Evolutionary conservation across 352 stramenopile species (phyloP), one percentile per base, ranked within the genome.

Genomic region (Phytopythium delawarense): DNA sequence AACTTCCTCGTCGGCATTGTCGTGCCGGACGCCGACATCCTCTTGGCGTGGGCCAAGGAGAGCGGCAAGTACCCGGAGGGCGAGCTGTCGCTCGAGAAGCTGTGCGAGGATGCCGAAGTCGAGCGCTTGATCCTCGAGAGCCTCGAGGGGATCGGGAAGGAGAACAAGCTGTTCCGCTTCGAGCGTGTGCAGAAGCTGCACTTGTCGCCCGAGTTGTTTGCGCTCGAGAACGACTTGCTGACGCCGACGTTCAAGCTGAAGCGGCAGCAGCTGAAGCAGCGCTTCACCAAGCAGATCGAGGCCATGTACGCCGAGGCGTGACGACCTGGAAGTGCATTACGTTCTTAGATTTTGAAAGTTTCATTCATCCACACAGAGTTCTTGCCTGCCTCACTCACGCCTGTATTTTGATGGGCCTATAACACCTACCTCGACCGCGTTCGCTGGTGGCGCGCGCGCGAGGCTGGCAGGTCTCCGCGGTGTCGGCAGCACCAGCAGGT

Each of bases 231-330:
- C 71, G 83, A 84, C 55, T 75, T 98, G 30, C 69, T 98, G 37
- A 99, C 96, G n/a, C 95, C 96, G 9, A 98, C 96, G 2, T 98
- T 98, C 76, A 99, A 99, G 69, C 84, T 98, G 65, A 99, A 98
- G 77, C 78, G 96, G 0, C 79, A 83, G 49, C 74, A 98, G 63
- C 86, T 98, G 9, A 80, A 75, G 23, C 97, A 98, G 32, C 32
- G 32, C 32, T 37, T 37, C 56, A 32, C 74, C 23, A 66, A 87
- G 23, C 55, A 96, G 37, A 92, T 98, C 50, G 68, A 81, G 28
- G 62, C 57, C 0, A 78, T 98, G 71, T 98, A 98, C 51, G 51
- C 32, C 32, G 5, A 37, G 32, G 5, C 4, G 9, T 37, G 32
- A 37, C 32, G 4, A 4, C 5, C 32, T 37, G 32, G 32, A n/a